phyloP scores from a whole-genome alignment of 306 rosid species.

The Lathyrus oleraceus region DNA sequence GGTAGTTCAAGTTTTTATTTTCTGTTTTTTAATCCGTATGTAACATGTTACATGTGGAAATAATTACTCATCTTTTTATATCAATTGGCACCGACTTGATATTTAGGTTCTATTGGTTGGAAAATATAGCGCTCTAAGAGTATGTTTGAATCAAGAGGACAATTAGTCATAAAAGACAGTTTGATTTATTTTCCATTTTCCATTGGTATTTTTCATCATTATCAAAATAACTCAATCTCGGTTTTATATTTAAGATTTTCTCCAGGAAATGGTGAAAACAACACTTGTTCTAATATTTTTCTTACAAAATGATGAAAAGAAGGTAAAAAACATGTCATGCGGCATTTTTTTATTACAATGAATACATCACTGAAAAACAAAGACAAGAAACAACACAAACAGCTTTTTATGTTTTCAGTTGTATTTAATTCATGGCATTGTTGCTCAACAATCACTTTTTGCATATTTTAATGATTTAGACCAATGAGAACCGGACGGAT shows the following conservation, averaged over 20 bases:
- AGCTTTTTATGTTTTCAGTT: neutral
- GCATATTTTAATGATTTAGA: neutral
- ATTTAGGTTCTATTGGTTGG: slow-evolving; percentile 1
- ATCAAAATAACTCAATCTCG: neutral
- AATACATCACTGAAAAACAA: neutral
- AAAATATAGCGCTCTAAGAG: neutral
- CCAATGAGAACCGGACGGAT: neutral
- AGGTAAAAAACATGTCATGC: neutral
- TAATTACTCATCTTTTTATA: slow-evolving; percentile 3
- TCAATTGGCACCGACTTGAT: neutral
- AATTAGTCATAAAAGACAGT: neutral
- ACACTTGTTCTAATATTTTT: neutral
- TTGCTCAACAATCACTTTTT: slow-evolving; percentile 10
- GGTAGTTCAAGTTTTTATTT: neutral
- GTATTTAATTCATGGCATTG: neutral
- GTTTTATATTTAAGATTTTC: neutral
- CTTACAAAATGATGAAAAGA: neutral
- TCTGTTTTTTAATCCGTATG: neutral
- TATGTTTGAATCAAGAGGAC: slow-evolving; percentile 7
- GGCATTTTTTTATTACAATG: neutral
- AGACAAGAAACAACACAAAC: neutral
- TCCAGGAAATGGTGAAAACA: neutral
- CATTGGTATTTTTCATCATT: neutral
- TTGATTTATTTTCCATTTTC: slow-evolving; percentile 3
- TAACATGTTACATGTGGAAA: neutral